phyloP scores from a whole-genome alignment of 106 monocot species.

The Cymbidium sinense region DNA sequence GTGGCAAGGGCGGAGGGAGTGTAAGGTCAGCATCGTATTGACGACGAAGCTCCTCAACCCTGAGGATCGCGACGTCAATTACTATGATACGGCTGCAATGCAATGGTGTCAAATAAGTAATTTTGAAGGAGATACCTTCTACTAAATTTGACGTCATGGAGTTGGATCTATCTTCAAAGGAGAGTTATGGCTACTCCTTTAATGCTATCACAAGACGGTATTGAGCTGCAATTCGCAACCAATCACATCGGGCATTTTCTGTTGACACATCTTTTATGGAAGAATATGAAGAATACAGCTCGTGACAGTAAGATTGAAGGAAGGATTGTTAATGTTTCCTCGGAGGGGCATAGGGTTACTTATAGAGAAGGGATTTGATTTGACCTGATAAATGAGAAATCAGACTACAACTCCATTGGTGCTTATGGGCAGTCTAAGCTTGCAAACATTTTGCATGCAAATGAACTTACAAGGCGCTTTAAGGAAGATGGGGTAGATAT shows the following conservation, averaged over 20 bases:
- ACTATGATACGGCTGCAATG: no score
- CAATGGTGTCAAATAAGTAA: conserved; percentile 24
- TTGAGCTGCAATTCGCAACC: conserved; percentile 87
- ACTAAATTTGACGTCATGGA: no score
- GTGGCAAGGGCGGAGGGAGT: no score
- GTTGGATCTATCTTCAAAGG: no score
- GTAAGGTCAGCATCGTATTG: no score
- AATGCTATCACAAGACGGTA: conserved; percentile 59
- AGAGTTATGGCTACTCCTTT: conserved; percentile 64
- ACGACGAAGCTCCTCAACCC: no score
- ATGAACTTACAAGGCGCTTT: conserved; percentile 46
- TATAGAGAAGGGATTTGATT: conserved; percentile 17
- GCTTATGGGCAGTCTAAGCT: conserved; percentile 86
- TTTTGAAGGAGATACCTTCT: no score
- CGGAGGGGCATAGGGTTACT: conserved; percentile 17
- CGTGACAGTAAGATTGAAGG: conserved; percentile 56
- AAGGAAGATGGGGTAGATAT: conserved; percentile 56
- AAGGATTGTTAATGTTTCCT: conserved; percentile 40
- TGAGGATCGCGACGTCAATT: no score
- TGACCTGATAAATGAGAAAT: conserved; percentile 25
- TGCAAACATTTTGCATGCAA: no score
- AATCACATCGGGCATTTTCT: no score
- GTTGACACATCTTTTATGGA: no score
- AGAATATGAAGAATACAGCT: conserved; percentile 75
- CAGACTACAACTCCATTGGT: conserved; percentile 23